Conservation (phyloP, 2,329 filamentous ascomycete species). For the Trichoderma aggressivum region DNA sequence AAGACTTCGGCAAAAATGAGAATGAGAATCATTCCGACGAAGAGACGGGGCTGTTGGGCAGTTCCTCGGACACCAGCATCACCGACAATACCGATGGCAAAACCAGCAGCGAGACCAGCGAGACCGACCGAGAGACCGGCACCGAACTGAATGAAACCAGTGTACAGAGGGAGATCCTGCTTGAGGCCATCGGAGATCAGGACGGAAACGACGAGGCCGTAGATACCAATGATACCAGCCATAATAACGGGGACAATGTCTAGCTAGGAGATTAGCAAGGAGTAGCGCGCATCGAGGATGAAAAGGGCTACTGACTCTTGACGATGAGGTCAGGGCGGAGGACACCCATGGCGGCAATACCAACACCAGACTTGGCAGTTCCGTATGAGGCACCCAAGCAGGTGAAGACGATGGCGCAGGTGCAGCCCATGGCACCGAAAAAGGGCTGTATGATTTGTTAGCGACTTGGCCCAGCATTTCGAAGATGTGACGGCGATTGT, state of each 20-base stretch:
- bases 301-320: constrained; percentile 31
- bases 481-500: neutral
- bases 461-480: neutral
- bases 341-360: constrained; percentile 44
- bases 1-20: constrained; percentile 71
- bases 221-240: constrained; percentile 98
- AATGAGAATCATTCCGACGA: constrained; percentile 47
- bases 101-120: constrained; percentile 45
- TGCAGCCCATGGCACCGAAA: constrained; percentile 42
- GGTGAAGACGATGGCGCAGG: constrained; percentile 49
- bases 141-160: constrained; percentile 43
- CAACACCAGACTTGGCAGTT: constrained; percentile 41
- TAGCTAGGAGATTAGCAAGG: constrained; percentile 35
- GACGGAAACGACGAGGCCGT: constrained; percentile 44
- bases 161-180: constrained; percentile 43
- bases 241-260: constrained; percentile 99
- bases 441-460: constrained; percentile 33
- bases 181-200: constrained; percentile 41
- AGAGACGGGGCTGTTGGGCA: constrained; percentile 45
- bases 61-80: constrained; percentile 46
- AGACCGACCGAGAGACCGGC: constrained; percentile 44
- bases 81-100: constrained; percentile 46
- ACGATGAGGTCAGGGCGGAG: constrained; percentile 44
- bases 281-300: neutral
- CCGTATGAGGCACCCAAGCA: constrained; percentile 48